Base-by-base conservation (phyloP, 176 grass and related monocot genomes). In the Phragmites australis region DNA sequence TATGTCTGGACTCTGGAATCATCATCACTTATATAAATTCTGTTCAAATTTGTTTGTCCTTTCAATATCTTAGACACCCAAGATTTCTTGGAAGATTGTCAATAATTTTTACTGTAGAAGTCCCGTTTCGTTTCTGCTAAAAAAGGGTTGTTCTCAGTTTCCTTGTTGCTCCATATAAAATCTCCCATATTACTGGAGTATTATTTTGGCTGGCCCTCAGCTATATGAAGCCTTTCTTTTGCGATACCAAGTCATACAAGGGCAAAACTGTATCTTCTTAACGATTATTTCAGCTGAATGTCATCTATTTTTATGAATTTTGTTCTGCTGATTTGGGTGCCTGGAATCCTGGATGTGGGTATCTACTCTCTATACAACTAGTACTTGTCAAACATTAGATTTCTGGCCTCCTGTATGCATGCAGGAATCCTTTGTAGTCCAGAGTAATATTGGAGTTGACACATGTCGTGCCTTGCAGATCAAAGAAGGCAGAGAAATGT, bases 391-490 rank as follows among this genome's bases (percentile, higher is more conserved):
- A 80, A 51, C 10, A 51, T 19, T 41, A 11, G 16, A 70, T 50
- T 72, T 48, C 16, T 68, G 27, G 69, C 19, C 13, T 25, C 10
- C 41, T 41, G 22, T 69, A 43, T 43, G 46, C 45, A 53, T 65
- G 47, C 23, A 48, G 41, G 16, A 16, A 54, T 17, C n/a, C 21
- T 17, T 84, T 67, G 12, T 59, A 39, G 60, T 30, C 2, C 19
- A 17, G 62, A 12, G 9, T 83, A 65, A 67, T 50, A 19, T 26
- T 48, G n/a, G 21, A 71, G 29, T 11, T 85, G 64, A 58, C 14
- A 71, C 63, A 9, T 23, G 74, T 46, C 1, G 51, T 83, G 64
- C 74, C 12, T 66, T 82, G 22, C 78, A 89, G 82, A 52, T 80
- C 5, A 10, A 61, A 44, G 21, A 40, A 77, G 39, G 17, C 45